Evolutionary conservation across 345 rosid species (phyloP).

Genomic region (Lagerstroemia speciosa): DNA sequence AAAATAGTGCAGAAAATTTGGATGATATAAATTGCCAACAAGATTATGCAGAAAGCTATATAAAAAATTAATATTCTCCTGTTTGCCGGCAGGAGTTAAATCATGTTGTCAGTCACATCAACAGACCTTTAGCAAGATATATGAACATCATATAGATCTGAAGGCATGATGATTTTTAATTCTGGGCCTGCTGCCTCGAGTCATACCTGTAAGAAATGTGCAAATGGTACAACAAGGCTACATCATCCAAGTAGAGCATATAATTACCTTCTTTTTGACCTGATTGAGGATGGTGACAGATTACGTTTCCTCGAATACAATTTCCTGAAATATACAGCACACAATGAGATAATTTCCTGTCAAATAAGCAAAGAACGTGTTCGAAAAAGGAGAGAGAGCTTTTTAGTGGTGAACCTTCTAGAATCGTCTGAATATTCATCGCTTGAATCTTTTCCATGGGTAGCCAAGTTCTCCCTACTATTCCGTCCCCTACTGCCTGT

Average conservation of each 20-base stretch:
- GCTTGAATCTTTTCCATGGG: constrained; percentile 34
- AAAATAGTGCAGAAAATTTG: neutral
- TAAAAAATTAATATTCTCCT: neutral
- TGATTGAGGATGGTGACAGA: constrained; percentile 72
- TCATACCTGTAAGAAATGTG: neutral
- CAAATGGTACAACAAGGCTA: neutral
- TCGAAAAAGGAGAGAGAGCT: constrained; percentile 2
- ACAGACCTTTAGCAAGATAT: neutral
- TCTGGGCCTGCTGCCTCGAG: neutral
- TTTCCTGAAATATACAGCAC: constrained; percentile 41
- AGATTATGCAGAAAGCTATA: neutral
- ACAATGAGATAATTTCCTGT: constrained; percentile 16
- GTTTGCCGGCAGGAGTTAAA: neutral
- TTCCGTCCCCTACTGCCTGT: constrained; percentile 40
- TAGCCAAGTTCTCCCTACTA: constrained; percentile 31
- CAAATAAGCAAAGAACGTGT: constrained; percentile 1
- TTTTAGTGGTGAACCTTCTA: constrained; percentile 37
- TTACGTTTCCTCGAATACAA: constrained; percentile 41
- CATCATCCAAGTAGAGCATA: neutral
- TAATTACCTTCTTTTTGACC: constrained; percentile 79
- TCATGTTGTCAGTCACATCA: neutral
- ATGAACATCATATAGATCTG: neutral
- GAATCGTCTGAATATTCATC: constrained; percentile 71
- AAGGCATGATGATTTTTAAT: neutral
- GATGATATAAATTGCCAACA: neutral